Base-by-base conservation (phyloP, 495 filamentous ascomycete species). In the Trichoderma virens region DNA sequence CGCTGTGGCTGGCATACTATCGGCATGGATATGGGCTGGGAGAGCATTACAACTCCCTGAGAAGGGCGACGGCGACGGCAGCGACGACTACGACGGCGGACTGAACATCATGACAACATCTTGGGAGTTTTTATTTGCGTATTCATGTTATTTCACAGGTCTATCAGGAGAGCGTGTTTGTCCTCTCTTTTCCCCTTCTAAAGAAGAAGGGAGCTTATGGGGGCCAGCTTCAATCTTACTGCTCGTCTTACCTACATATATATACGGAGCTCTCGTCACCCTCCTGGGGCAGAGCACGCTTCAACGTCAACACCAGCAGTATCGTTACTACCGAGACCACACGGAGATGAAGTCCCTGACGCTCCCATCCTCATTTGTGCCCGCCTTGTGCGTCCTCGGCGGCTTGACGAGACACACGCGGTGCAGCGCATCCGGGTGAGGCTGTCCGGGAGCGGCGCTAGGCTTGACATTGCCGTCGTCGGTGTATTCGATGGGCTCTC, bases 41-140 rank as follows among this genome's bases (percentile, higher is more conserved):
- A 14, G 93, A 97, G 80, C 94, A 98, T 77, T 98, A 97, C 76
- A 98, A 98, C 71, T 96, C 93, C 27, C 76, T 98, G 62, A 70
- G 85, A 66, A 85, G 76, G 75, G 70, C 69, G 39, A 65, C 65
- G 54, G 80, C 66, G 72, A 69, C 31, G 30, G 45, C 61, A 13
- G n/a, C 51, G 16, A n/a, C 45, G 45, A n/a, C 5, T 9, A 51
- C 1, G 5, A 30, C 51, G 6, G 51, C 51, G 25, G 51, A 47
- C 18, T 35, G 35, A 61, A 7, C 14, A 38, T 30, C 5, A 18
- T 11, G 27, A 18, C 56, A 27, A 60, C 8, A 51, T n/a, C n/a
- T 5, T 41, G 38, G 18, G 6, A 41, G 18, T 41, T 41, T 41
- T 41, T 41, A 41, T 41, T 41, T 41, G 18, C 38, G n/a, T n/a